phyloP scores from a whole-genome alignment of 768 basidiomycete species.

The Collybiopsis confluens region DNA sequence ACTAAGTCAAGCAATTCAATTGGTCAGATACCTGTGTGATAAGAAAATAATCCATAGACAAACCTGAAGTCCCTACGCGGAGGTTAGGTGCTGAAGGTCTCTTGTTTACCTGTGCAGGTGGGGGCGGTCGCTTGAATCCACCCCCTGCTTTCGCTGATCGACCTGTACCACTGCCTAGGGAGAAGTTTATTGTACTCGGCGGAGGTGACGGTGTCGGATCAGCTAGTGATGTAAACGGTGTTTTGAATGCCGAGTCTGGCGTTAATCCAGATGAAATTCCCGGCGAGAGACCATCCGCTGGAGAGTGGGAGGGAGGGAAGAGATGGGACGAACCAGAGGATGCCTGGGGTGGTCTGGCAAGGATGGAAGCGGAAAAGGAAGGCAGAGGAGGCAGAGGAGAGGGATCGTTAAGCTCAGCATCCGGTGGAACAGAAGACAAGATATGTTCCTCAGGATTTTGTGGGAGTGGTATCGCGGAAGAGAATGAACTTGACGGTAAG shows the following conservation, averaged over 20 bases:
- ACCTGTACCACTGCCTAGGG: not conserved
- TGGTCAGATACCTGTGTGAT: not conserved
- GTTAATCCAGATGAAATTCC: not conserved
- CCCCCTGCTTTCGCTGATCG: not conserved
- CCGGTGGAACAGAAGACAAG: not conserved
- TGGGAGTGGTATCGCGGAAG: not conserved
- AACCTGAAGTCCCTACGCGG: constrained; percentile 1
- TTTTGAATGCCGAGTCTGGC: not conserved
- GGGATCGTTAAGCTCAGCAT: constrained; percentile 12
- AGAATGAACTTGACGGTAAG: not conserved
- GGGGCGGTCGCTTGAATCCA: constrained; percentile 6
- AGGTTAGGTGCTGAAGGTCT: constrained; percentile 4
- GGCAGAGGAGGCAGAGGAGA: constrained; percentile 60
- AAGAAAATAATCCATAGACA: not conserved
- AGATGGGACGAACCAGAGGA: constrained; percentile 39
- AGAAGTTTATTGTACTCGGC: constrained; percentile 1
- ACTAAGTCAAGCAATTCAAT: not conserved
- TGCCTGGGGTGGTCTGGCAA: constrained; percentile 17
- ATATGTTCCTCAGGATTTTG: constrained; percentile 2
- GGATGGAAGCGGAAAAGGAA: constrained; percentile 26
- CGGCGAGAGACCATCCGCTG: not conserved
- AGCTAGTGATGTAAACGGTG: not conserved
- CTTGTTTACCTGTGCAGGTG: constrained; percentile 10
- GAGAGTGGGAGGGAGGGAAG: constrained; percentile 70
- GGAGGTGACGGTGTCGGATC: constrained; percentile 3